Conservation (phyloP, 805 yeast genomes). For the Starmerella floris region DNA sequence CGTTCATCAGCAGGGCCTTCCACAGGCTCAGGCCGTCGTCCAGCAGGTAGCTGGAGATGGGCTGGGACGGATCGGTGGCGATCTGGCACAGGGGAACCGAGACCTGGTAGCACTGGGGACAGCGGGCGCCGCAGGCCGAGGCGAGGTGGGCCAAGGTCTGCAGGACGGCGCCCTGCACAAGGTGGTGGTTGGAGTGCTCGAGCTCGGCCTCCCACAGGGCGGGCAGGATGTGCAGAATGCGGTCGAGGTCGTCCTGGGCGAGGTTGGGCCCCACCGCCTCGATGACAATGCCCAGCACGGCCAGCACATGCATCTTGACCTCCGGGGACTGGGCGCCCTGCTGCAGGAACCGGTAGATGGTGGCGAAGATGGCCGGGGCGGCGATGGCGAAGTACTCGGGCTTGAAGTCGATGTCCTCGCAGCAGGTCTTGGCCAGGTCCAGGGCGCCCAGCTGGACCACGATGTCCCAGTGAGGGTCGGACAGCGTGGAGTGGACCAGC, state of each 20-base stretch:
- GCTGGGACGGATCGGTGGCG: constrained; percentile 46
- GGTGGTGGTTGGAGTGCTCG: constrained; percentile 24
- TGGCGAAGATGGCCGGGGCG: constrained; percentile 38
- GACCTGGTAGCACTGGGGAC: constrained; percentile 8
- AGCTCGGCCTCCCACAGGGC: constrained; percentile 55
- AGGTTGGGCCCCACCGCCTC: constrained; percentile 26
- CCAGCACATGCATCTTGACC: constrained; percentile 59
- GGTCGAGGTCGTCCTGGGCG: constrained; percentile 16
- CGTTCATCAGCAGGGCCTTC: constrained; percentile 51
- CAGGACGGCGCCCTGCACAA: constrained; percentile 28
- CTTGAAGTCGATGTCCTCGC: constrained; percentile 80
- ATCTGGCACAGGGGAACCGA: constrained; percentile 18
- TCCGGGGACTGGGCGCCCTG: constrained; percentile 48
- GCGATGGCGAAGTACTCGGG: constrained; percentile 56
- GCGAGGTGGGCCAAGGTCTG: constrained; percentile 28
- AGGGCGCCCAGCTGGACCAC: constrained; percentile 72
- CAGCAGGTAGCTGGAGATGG: constrained; percentile 41
- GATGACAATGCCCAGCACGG: constrained; percentile 47
- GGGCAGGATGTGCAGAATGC: constrained; percentile 42
- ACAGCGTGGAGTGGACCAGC: constrained; percentile 38
- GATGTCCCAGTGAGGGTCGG: constrained; percentile 34
- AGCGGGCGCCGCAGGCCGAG: constrained; percentile 20
- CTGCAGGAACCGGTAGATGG: constrained; percentile 38
- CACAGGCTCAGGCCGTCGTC: constrained; percentile 83
- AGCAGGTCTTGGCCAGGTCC: constrained; percentile 50